Conservation (phyloP, 225 moss, liverwort and hornwort genomes). For the Straminergon stramineum region DNA sequence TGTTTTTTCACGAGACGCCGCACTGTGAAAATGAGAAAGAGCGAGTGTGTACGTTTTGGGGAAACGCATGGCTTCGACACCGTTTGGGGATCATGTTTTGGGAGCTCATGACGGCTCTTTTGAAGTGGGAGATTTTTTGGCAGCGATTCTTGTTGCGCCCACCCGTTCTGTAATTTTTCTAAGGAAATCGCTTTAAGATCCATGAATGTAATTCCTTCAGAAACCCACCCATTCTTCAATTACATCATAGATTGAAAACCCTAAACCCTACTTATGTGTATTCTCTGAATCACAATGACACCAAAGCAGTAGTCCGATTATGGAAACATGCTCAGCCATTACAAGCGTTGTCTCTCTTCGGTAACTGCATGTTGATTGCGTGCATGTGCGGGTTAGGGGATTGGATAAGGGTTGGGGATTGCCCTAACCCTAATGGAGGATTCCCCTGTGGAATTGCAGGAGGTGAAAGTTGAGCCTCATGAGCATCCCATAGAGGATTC, state of each 20-base stretch:
- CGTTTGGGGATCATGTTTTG: background rate
- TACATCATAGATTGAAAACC: background rate
- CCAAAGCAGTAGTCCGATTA: too few relatives aligned
- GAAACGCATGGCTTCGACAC: background rate
- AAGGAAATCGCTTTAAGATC: background rate
- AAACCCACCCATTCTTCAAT: background rate
- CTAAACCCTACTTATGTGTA: background rate
- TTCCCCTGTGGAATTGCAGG: background rate
- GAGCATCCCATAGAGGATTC: background rate
- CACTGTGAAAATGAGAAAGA: slow-evolving; percentile 6
- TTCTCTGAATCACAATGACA: background rate
- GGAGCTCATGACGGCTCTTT: background rate
- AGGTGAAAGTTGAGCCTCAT: background rate
- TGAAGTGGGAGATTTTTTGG: background rate
- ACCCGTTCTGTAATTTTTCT: background rate
- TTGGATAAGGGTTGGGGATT: background rate
- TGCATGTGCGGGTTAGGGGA: background rate
- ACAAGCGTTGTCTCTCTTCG: background rate
- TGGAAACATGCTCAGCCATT: background rate
- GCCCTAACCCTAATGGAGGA: background rate
- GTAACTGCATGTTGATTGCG: background rate
- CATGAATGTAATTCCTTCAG: background rate
- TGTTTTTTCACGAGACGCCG: background rate
- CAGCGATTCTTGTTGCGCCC: background rate
- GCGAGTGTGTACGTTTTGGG: background rate